Base-by-base conservation (phyloP, 1,139 yeast species). In the Sugiyamaella grinbergsii region DNA sequence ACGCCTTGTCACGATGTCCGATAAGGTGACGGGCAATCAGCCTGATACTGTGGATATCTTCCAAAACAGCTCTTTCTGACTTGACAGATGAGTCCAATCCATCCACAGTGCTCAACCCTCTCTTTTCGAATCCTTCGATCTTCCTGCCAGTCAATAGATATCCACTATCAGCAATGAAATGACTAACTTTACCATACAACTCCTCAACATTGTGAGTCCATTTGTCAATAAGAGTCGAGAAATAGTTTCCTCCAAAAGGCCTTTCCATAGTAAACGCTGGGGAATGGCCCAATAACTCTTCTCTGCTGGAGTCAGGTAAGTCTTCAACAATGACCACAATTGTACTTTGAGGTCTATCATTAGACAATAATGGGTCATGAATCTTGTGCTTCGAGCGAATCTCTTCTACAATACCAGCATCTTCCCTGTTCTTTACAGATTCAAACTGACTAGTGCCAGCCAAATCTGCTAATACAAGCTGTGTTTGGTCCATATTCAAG, bases 381-480 rank as follows among this genome's bases (percentile, higher is more conserved):
- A 46, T 28, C 19, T 28, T 13, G 18, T 32, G n/a, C n/a, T 32
- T 33, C n/a, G 46, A 47, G 15, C 50, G 31, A 29, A 47, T 18
- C n/a, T 19, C 11, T 11, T 28, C 37, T 15, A 37, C 38, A 39
- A 33, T 26, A n/a, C 29, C 28, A 8, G 58, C 59, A 33, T 58
- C 62, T 18, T 56, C 42, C 19, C 54, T 54, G 37, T 47, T 50
- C 24, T 49, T 29, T 26, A 56, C 43, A 6, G 52, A 29, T 51
- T 60, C 57, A 34, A 56, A 43, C 13, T 54, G 50, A 23, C 57
- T 44, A 18, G 61, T 54, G 5, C 64, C 64, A 13, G 55, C 59
- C 32, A 59, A 53, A 47, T 63, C 64, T 3, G 64, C 62, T 24
- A 63, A 51, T 28, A 62, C 61, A 23, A 62, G 55, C 54, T 62